Conservation (phyloP, 2,329 filamentous ascomycete genomes). For the Pseudogymnoascus sp. region DNA sequence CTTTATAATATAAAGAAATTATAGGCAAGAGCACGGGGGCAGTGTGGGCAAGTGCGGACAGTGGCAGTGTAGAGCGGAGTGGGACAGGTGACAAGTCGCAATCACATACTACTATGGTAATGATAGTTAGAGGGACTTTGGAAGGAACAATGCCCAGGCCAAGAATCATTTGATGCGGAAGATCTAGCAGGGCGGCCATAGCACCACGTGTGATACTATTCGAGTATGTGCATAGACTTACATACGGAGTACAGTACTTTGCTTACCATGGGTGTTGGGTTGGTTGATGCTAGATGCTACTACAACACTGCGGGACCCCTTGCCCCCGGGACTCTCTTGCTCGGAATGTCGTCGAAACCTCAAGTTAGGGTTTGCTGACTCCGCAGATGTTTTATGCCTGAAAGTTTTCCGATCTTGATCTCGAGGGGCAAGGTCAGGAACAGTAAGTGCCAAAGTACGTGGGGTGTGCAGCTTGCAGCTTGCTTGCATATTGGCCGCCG, state of each 20-base stretch:
- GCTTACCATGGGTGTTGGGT: background rate
- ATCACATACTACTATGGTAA: background rate
- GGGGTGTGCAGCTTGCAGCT: background rate
- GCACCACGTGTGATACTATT: background rate
- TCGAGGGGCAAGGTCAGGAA: background rate
- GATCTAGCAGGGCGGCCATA: background rate
- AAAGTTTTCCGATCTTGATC: background rate
- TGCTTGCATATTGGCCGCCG: background rate
- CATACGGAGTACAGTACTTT: background rate
- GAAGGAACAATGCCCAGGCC: background rate
- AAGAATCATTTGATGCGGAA: background rate
- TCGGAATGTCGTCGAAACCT: background rate
- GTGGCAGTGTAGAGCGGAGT: slow-evolving; percentile 15
- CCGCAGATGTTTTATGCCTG: background rate
- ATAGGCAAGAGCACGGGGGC: background rate
- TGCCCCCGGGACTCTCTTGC: background rate
- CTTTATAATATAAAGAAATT: slow-evolving; percentile 6
- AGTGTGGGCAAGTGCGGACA: slow-evolving; percentile 16
- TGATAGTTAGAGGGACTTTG: background rate
- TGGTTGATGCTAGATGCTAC: background rate
- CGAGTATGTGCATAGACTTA: background rate
- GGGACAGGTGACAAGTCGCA: background rate
- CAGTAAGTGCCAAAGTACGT: background rate
- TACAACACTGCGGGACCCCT: background rate
- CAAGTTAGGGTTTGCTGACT: slow-evolving; percentile 5